Base-by-base conservation (phyloP, 2,329 filamentous ascomycete genomes). In the Beauveria scarabaeidicola region DNA sequence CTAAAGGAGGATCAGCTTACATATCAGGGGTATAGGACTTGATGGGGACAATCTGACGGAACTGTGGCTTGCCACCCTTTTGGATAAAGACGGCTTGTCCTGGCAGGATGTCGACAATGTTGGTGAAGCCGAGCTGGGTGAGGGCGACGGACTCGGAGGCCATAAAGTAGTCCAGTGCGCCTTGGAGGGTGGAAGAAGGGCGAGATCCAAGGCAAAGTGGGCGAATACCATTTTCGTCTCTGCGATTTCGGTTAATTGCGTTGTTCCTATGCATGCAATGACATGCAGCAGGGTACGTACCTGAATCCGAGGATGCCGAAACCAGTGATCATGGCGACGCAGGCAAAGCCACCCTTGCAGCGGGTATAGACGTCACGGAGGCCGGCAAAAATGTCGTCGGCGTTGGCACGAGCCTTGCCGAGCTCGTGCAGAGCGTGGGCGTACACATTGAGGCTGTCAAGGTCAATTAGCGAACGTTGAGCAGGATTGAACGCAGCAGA, bases 111-210 rank as follows among this genome's bases (percentile, higher is more conserved):
- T 96, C 89, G 43, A 81, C 74, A 66, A 95, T 87, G 68, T 91
- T 79, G 38, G 73, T 78, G 75, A 94, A 96, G 17, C 90, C 90
- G 52, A 93, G 85, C 71, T 95, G 90, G 50, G 82, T 82, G 51
- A 96, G 77, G 9, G 91, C 91, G 53, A 96, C 86, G 9, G 88
- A 93, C 73, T 96, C 91, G 0, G 91, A 96, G 1, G 91, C 90
- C 78, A 96, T 84, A 82, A 96, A 91, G 76, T 95, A 96, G 73
- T 96, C 91, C 62, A 75, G 87, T 6, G 84, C 85, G 5, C 82
- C 78, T 40, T 82, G 79, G 43, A 84, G 61, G 0, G 80, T 87
- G 15, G 78, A 73, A 1, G 89, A 91, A 1, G 84, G 81, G 58
- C 91, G 83, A 52, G 85, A 89, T 46, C 91, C 91, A 10, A 96